Base-by-base conservation (phyloP, 371 early-diverging fungal genomes). In the Cokeromyces recurvatus region DNA sequence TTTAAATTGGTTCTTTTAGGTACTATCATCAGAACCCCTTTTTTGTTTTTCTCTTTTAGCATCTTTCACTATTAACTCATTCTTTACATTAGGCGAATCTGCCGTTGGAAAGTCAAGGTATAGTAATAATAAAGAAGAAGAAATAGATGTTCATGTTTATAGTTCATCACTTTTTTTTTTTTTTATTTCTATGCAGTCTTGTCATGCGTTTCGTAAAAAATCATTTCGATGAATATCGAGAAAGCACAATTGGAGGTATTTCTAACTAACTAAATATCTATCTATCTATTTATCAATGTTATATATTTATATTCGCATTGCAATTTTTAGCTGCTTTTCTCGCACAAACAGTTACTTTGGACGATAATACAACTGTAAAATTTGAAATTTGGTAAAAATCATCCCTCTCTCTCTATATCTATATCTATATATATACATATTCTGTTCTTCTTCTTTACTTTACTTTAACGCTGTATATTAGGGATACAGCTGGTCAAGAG, bases 171-270 rank as follows among this genome's bases (percentile, higher is more conserved):
- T n/a, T n/a, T n/a, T n/a, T n/a, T n/a, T n/a, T n/a, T n/a, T n/a
- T n/a, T n/a, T n/a, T n/a, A n/a, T n/a, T n/a, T 42, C 20, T 4
- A n/a, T 12, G 52, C 66, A 90, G 89, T 66, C 72, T 91, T 53
- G 97, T 95, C 38, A 84, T 92, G 49, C 89, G 98, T 37, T 95
- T 95, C 68, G 94, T 94, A 41, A 94, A 92, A 66, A 90, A 94
- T 71, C 92, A 94, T 68, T 97, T 94, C 72, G 91, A 94, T 59
- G 96, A 95, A 56, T 93, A 95, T 69, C 86, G 92, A 76, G 97
- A 97, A 66, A 95, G 95, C 52, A 97, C 98, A 20, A 97, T 97
- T 62, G 96, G 96, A 70, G 91, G 90, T 87, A 79, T 59, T 48
- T n/a, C n/a, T n/a, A n/a, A n/a, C n/a, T n/a, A n/a, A n/a, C n/a